Base-by-base conservation (phyloP, 805 yeast genomes). In the Candida sakaeoensis region DNA sequence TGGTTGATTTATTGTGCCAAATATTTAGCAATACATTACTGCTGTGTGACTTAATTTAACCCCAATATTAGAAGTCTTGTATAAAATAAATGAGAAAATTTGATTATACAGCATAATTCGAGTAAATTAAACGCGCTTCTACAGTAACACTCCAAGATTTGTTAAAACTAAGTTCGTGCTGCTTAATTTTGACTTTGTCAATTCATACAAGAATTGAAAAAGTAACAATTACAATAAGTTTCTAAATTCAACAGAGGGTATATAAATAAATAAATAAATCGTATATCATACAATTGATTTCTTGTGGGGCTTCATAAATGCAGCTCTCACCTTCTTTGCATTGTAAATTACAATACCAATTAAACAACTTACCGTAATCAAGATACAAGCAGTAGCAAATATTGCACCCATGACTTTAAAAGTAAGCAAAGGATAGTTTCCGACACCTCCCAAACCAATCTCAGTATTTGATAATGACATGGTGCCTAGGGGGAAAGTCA, bases 401-500 rank as follows among this genome's bases (percentile, higher is more conserved):
- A 85, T 72, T 5, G 80, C 68, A 10, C 82, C 75, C 18, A 85
- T 47, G 8, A 82, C 80, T 46, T 76, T 70, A 59, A 86, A 85
- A 0, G 85, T 77, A 8, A 58, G 52, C 48, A 83, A 54, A 10
- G 39, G 39, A 18, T 37, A 45, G 18, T 39, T 28, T 2, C 73
- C 73, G 15, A 51, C 41, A 35, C 74, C 75, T 2, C 72, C 54
- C 3, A 45, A 50, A 30, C 68, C 80, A 14, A 88, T 53, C 49
- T 77, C 74, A 8, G 67, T 58, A 42, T 77, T 72, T 2, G 87
- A 77, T 10, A 83, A 56, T 0, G 82, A 68, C 82, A 85, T 79
- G 0, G 95, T 86, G 2, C 96, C 96, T 50, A 88, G 52, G 3
- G 96, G 96, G 80, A 89, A 89, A 47, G 96, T 85, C 68, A 85